Conservation (phyloP, 306 rosid species). For the Medicago ruthenica region DNA sequence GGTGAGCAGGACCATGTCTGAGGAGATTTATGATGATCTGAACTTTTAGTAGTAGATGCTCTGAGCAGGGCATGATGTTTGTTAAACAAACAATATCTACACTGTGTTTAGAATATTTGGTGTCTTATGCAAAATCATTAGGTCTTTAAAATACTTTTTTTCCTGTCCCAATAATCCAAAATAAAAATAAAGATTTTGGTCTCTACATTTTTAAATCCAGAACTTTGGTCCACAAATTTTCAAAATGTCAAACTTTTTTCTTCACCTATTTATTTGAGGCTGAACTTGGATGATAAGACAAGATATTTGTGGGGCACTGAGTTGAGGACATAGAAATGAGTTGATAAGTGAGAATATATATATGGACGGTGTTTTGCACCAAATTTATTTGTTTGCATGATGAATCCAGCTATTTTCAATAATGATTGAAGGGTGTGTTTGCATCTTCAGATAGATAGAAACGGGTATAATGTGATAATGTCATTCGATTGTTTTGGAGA, state of each 20-base stretch:
- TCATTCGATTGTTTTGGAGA: neutral
- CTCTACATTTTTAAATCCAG: neutral
- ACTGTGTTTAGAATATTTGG: neutral
- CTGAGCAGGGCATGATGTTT: neutral
- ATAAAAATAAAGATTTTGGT: neutral
- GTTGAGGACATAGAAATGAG: no score
- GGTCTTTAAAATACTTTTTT: neutral
- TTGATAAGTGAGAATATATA: no score
- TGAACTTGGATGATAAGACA: neutral
- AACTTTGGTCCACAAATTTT: neutral
- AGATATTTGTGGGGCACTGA: no score
- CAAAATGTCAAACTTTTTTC: neutral
- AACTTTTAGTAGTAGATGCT: neutral
- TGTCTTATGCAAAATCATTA: neutral
- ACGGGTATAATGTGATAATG: neutral
- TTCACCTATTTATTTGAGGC: neutral
- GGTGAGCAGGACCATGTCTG: slow-evolving; percentile 11
- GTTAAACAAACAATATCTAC: neutral
- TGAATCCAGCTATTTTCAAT: neutral
- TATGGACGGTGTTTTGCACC: no score
- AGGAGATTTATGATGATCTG: slow-evolving; percentile 32
- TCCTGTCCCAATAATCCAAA: neutral
- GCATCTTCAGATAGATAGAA: neutral
- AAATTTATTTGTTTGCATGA: neutral
- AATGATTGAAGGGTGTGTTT: neutral